A percentile compares a stretch with the other conserved stretches of the same genome.
Conservation (phyloP, 495 filamentous ascomycete species). For the Aspergillus taichungensis region DNA sequence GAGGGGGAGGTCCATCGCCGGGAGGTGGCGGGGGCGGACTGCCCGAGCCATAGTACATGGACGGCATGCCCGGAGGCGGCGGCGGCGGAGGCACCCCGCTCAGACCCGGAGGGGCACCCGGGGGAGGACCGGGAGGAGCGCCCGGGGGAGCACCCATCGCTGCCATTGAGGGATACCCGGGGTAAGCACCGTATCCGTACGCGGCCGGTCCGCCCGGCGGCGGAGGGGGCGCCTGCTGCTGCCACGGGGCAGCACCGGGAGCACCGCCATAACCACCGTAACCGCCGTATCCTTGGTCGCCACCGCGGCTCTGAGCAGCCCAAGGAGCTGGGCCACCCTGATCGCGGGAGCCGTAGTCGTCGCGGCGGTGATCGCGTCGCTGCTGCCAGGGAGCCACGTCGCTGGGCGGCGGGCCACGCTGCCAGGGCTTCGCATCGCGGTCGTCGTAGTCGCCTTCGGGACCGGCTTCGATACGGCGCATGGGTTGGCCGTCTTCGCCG, state of each 20-base stretch:
- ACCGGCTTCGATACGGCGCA: conserved; percentile 81
- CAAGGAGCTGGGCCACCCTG: conserved; percentile 43
- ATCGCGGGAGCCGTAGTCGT: conserved; percentile 43
- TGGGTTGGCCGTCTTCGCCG: conserved; percentile 51
- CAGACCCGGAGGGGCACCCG: conserved; percentile 53
- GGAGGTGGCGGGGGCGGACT: conserved; percentile 46
- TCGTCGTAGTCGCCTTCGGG: conserved; percentile 51
- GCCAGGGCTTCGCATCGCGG: conserved; percentile 74
- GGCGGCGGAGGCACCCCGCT: conserved; percentile 59
- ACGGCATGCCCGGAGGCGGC: conserved; percentile 60
- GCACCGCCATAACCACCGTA: conserved; percentile 18
- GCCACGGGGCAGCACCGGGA: conserved; percentile 51
- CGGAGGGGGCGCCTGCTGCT: conserved; percentile 50
- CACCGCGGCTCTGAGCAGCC: conserved; percentile 39
- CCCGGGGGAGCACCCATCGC: conserved; percentile 47
- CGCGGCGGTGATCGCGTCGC: conserved; percentile 48
- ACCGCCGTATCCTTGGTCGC: conserved; percentile 44
- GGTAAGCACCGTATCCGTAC: conserved; percentile 48
- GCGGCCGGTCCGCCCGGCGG: conserved; percentile 39
- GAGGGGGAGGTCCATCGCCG: conserved; percentile 58
- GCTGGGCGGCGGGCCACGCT: conserved; percentile 67
- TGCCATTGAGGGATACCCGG: conserved; percentile 45
- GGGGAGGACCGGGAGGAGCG: too few species aligned
- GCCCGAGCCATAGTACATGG: conserved; percentile 52
- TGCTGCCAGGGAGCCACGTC: conserved; percentile 72